Conservation (phyloP, 192 early-diverging fungal genomes). For the Gonapodya prolifera region DNA sequence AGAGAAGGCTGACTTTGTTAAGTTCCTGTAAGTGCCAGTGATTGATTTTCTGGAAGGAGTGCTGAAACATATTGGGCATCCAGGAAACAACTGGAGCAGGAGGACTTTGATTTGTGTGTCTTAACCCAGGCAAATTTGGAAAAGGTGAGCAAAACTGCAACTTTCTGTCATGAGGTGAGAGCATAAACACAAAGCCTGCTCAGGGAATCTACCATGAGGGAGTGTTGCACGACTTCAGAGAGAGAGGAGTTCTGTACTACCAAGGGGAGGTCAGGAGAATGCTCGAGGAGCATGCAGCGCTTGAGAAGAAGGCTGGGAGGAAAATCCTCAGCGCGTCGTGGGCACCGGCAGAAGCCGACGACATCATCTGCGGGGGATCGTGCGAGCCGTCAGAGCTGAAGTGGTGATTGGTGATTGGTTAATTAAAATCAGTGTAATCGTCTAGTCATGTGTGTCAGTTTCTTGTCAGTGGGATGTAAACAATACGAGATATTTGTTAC, state of each 20-base stretch:
- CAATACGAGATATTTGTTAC: not conserved
- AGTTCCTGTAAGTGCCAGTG: not conserved
- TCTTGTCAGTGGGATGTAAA: not conserved
- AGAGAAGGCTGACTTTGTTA: not conserved
- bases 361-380: not conserved
- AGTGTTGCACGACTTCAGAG: not conserved
- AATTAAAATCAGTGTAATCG: no score
- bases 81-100: conserved; percentile 1
- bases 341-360: not conserved
- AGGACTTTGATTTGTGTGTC: conserved; percentile 1
- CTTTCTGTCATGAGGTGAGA: not conserved
- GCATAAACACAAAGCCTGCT: not conserved
- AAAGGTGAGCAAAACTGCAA: not conserved
- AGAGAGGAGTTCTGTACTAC: conserved; percentile 1
- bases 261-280: not conserved
- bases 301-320: not conserved
- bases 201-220: conserved; percentile 4
- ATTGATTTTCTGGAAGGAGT: not conserved
- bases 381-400: not conserved
- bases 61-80: not conserved
- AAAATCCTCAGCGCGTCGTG: not conserved
- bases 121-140: not conserved
- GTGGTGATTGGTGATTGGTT: no score
- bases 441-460: no score
- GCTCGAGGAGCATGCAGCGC: not conserved